A percentile compares a stretch with the other conserved stretches of the same genome.
These are phyloP conservation scores for Chrysoporthe deuterocubensis DNA, from an alignment of 2,329 filamentous ascomycete species.

Conservation along the genomic window DNA sequence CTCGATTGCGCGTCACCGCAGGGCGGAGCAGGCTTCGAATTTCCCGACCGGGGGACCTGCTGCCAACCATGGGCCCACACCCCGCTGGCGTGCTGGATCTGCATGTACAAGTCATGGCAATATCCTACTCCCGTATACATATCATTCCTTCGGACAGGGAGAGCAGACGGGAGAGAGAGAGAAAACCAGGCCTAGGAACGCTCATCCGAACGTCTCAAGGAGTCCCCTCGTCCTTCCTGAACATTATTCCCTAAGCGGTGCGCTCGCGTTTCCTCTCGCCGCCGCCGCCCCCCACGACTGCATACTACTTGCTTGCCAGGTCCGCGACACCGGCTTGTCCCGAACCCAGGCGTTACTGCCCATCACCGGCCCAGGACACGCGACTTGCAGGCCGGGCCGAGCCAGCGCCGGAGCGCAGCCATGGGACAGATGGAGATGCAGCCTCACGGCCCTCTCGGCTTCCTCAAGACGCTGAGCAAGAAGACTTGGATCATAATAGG, in stretches of 20 bases:
- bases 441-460: slow-evolving; percentile 4
- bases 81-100: background rate
- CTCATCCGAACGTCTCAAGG: too few relatives aligned
- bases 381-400: background rate
- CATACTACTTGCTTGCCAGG: background rate
- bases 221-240: too few relatives aligned
- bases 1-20: background rate
- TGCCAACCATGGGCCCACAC: background rate
- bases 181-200: background rate
- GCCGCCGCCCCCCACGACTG: too few relatives aligned
- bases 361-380: too few relatives aligned
- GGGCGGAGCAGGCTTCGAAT: slow-evolving; percentile 5
- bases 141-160: background rate
- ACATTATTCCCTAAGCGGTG: too few relatives aligned
- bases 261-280: too few relatives aligned
- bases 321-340: background rate
- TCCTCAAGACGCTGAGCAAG: slow-evolving; percentile 53
- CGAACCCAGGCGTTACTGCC: background rate
- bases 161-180: background rate
- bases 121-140: background rate
- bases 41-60: background rate
- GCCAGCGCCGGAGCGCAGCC: background rate
- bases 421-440: slow-evolving; percentile 27
- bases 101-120: background rate
- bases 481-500: slow-evolving; percentile 52